Conservation (phyloP, 1,284 basidiomycete species). For the Apiotrichum sp. region DNA sequence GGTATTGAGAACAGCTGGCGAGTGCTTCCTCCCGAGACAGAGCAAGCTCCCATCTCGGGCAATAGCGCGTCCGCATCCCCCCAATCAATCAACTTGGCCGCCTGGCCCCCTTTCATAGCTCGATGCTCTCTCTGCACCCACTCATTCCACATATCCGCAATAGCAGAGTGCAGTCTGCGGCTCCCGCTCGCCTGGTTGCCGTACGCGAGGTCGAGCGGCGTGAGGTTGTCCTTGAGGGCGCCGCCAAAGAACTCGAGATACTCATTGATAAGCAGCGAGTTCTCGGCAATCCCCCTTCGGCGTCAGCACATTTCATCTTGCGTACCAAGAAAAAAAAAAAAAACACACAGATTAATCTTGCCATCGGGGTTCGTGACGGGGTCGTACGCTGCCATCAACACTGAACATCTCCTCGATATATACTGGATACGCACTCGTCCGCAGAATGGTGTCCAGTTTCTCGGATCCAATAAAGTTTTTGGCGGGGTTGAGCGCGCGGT, state of each 20-base stretch:
- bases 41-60: too few species aligned
- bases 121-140: not conserved
- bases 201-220: conserved; percentile 11
- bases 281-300: conserved; percentile 16
- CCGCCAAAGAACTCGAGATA: conserved; percentile 13
- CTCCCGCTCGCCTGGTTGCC: conserved; percentile 11
- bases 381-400: conserved; percentile 5
- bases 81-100: too few species aligned
- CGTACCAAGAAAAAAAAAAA: not conserved
- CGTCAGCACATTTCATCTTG: not conserved
- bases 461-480: not conserved
- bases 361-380: conserved; percentile 8
- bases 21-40: too few species aligned
- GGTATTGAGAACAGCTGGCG: too few species aligned
- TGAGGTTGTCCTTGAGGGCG: conserved; percentile 7
- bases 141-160: conserved; percentile 18
- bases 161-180: conserved; percentile 10
- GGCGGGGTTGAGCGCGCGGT: conserved; percentile 1
- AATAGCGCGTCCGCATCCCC: too few species aligned
- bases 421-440: conserved; percentile 3
- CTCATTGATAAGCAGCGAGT: conserved; percentile 14
- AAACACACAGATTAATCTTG: conserved; percentile 10
- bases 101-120: not conserved
- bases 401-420: not conserved
- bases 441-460: conserved; percentile 11